Conservation (phyloP, 108 stramenopile genomes). For the Conticribra weissflogii region DNA sequence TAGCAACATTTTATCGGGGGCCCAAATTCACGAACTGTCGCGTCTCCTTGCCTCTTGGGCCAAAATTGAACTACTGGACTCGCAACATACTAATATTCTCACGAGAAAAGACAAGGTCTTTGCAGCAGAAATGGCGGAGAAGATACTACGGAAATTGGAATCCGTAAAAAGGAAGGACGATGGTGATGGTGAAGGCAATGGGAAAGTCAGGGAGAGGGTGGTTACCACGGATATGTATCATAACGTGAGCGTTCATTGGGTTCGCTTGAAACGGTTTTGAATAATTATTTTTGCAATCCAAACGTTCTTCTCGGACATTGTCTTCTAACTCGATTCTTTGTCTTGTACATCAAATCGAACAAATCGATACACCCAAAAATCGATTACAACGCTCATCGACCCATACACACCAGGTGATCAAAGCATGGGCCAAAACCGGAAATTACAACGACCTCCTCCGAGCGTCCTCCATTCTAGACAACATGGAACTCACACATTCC, state of each 20-base stretch:
- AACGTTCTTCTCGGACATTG: too few species aligned
- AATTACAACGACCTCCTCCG: constrained; percentile 16
- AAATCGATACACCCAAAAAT: not conserved
- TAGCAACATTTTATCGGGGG: constrained; percentile 4
- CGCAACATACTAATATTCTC: not conserved
- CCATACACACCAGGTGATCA: constrained; percentile 13
- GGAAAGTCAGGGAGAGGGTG: too few species aligned
- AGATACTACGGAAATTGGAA: constrained; percentile 31
- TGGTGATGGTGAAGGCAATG: too few species aligned
- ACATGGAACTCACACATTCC: constrained; percentile 27
- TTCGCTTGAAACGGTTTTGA: not conserved
- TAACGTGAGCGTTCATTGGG: constrained; percentile 3
- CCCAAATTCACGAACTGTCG: constrained; percentile 28
- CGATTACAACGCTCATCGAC: not conserved
- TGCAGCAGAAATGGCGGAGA: constrained; percentile 43
- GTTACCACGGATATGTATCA: constrained; percentile 31
- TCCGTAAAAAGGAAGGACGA: constrained; percentile 21
- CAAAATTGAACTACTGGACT: constrained; percentile 5
- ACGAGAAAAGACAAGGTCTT: constrained; percentile 13
- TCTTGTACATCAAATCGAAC: not conserved
- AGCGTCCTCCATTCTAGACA: constrained; percentile 23
- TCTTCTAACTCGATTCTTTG: too few species aligned
- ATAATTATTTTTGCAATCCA: not conserved
- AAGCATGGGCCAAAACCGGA: constrained; percentile 25
- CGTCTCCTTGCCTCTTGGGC: constrained; percentile 27